Evolutionary conservation across 495 filamentous ascomycete species (phyloP), one percentile per base, ranked within the genome.

Genomic region (Hypoxylon cercidicola): DNA sequence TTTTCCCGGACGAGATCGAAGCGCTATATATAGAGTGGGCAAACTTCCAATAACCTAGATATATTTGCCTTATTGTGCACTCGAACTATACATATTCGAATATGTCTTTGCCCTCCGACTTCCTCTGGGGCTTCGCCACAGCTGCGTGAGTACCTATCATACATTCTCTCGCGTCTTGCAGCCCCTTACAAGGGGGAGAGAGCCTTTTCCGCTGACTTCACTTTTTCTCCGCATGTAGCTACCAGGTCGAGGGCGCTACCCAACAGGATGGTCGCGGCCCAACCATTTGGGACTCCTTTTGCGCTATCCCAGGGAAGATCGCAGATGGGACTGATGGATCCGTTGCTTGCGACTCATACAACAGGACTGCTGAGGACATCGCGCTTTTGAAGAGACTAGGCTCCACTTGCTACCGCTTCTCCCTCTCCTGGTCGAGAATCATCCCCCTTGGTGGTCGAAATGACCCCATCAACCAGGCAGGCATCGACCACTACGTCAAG

Each of bases 81-180:
- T 34, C 52, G 37, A 18, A 53, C 11, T 28, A 32, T 28, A 32
- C n/a, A 28, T 20, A 23, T 45, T 60, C 9, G 53, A 76, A 58
- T 66, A 81, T 81, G 79, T 81, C 80, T 72, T 81, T 93, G 56
- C 88, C 87, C 41, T 83, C 85, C 49, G 90, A 91, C 72, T 93
- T 93, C 73, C 73, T 90, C 60, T 93, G 91, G 90, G 90, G 90
- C 53, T 94, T 90, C 74, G 89, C 90, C 64, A 94, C 90, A 37
- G 90, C 90, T 62, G 83, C 85, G 88, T 90, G 71, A 76, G 81
- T 82, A 60, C 3, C 44, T 48, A 16, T 57, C 47, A 23, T 18
- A 19, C 37, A 32, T 44, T 41, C 44, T 47, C 28, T 60, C 45
- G 32, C 35, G 41, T 40, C 25, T 41, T 41, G 15, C 41, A 46